phyloP scores from a whole-genome alignment of 116 monocot species.

The Cymodocea nodosa region DNA sequence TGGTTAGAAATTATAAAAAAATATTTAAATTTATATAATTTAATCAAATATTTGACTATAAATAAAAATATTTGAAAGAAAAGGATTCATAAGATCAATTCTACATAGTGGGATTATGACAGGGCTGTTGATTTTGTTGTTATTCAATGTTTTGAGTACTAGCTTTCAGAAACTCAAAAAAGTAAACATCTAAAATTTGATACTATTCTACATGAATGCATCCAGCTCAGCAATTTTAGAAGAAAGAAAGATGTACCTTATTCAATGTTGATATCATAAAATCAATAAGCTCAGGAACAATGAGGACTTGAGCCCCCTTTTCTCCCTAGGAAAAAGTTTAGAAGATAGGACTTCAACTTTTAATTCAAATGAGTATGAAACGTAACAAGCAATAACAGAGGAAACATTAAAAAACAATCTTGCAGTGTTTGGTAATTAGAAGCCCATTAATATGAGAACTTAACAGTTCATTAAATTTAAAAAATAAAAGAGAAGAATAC shows the following conservation, averaged over 20 bases:
- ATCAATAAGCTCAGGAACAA: constrained; percentile 83
- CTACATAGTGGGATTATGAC: too few relatives aligned
- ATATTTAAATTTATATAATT: too few relatives aligned
- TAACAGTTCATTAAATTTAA: not conserved
- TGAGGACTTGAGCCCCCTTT: constrained; percentile 76
- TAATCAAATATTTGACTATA: too few relatives aligned
- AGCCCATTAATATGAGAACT: not conserved
- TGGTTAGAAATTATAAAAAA: too few relatives aligned
- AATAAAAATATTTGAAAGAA: too few relatives aligned
- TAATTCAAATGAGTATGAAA: not conserved
- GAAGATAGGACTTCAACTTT: not conserved
- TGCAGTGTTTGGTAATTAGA: not conserved
- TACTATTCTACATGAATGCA: too few relatives aligned
- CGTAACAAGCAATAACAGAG: not conserved
- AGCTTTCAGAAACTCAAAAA: too few relatives aligned
- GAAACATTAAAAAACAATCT: not conserved
- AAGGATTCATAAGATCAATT: too few relatives aligned
- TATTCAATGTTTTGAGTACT: too few relatives aligned
- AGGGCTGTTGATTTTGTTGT: too few relatives aligned
- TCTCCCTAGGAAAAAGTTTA: constrained; percentile 44
- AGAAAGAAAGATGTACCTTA: constrained; percentile 34
- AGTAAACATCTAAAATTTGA: too few relatives aligned
- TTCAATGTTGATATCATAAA: constrained; percentile 52
- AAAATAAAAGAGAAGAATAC: constrained; percentile 17
- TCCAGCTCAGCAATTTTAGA: not conserved